Evolutionary conservation across 768 basidiomycete species (phyloP), one percentile per base, ranked within the genome.

Genomic region (Boletus vinaceobasis): DNA sequence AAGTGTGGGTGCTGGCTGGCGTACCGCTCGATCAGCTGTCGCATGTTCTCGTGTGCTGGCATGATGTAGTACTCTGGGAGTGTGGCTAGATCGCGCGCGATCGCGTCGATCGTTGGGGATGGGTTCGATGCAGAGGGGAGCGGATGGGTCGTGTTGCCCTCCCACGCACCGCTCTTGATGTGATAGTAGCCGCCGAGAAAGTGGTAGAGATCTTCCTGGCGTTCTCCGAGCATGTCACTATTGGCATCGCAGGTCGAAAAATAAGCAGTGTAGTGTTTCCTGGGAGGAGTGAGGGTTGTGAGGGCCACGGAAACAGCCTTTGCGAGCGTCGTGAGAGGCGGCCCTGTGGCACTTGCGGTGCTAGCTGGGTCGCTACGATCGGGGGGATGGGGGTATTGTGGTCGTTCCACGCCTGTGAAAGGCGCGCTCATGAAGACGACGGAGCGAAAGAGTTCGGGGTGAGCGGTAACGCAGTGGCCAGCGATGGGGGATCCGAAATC

Each of bases 1-100:
- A 57, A 47, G 19, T 23, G 36, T 23, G 54, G 27, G 29, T 63
- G 35, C 3, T 71, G 68, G 8, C 75, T 76, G 4, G 68, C 68
- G 17, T 74, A 61, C 17, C 68, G 65, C 14, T 56, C 58, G 33
- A 84, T 72, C 27, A 75, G 66, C 50, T 81, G 68, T 1, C 80
- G 77, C 84, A 86, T 86, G 43, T 73, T 78, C 36, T 75, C 70
- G n/a, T 74, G 57, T 10, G 75, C 63, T 21, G 75, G 79, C 83
- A 87, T 85, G 63, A 85, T 71, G 62, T 86, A 85, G 73, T 85
- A 86, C 15, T 73, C 72, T 7, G 85, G 84, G 27, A 86, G 58
- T 4, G 61, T 63, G 3, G 76, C 71, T 35, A 82, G 65, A 43
- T 74, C 68, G 19, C 56, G 48, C 0, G 72, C 68, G 50, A 69